Base-by-base conservation (phyloP, 2,329 filamentous ascomycete genomes). In the Erysiphe neolycopersici region DNA sequence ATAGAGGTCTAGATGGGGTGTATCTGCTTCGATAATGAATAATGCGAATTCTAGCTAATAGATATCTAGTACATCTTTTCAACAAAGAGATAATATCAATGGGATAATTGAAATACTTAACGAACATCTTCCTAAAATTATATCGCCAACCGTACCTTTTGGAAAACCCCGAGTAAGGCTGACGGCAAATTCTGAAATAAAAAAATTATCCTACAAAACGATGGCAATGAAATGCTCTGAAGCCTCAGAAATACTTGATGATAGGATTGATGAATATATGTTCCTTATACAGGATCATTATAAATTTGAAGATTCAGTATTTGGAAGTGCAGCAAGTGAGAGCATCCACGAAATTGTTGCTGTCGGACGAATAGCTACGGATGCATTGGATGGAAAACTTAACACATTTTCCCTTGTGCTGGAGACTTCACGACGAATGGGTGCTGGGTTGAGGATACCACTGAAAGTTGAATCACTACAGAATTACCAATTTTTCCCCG, bases 151-250 rank as follows among this genome's bases (percentile, higher is more conserved):
- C 19, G 75, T 76, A 30, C 77, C 79, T 1, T 81, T 74, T 49
- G 57, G 73, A 11, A 80, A 89, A 58, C 57, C 82, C 14, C 78
- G 89, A 42, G 74, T 95, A 57, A 85, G 80, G 56, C 67, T 93
- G 17, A 85, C 77, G 5, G 80, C 83, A 2, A 80, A 81, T 47
- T 87, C 83, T 1, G 87, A 95, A 57, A 69, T 83, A 54, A 84
- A 85, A 58, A 94, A 93, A 58, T 77, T 94, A 51, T 73, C 67
- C 1, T 98, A 95, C 61, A 89, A 85, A 56, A 81, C 84, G 1
- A 76, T 95, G 66, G 79, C 82, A 2, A 93, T 95, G 84, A 92
- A 93, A 55, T 67, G 89, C 6, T 85, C 82, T 5, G 85, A 94
- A 57, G 76, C 83, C 0, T 92, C 87, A 4, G 85, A 93, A 58